Conservation (phyloP, 495 filamentous ascomycete species). For the Apiosordaria backusii region DNA sequence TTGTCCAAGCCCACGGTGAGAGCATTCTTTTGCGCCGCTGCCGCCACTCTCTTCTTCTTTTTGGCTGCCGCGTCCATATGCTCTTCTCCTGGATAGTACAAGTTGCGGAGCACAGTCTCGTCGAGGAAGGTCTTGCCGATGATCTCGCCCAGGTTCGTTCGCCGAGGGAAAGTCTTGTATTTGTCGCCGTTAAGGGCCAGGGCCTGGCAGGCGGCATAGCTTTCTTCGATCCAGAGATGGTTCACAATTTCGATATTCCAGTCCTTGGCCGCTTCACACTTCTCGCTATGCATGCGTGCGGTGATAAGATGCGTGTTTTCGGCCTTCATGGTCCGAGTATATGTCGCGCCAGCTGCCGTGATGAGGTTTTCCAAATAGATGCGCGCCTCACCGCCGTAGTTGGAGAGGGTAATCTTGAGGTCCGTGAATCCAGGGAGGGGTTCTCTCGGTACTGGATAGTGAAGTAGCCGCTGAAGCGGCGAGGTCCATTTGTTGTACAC, state of each 20-base stretch:
- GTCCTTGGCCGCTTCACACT: conserved; percentile 83
- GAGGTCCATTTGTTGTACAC: conserved; percentile 83
- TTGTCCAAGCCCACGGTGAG: conserved; percentile 26
- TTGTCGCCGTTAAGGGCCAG: conserved; percentile 62
- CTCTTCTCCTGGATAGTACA: conserved; percentile 42
- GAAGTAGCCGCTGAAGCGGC: conserved; percentile 73
- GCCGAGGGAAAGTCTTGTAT: conserved; percentile 76
- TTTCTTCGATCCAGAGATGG: conserved; percentile 96
- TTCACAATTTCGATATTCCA: conserved; percentile 91
- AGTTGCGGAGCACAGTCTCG: conserved; percentile 31
- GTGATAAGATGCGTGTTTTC: conserved; percentile 96
- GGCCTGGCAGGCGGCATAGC: conserved; percentile 80
- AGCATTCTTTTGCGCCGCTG: conserved; percentile 39
- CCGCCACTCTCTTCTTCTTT: conserved; percentile 41
- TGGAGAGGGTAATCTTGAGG: conserved; percentile 80
- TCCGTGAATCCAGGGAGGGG: conserved; percentile 76
- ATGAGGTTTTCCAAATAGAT: conserved; percentile 92
- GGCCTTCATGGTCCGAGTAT: conserved; percentile 86
- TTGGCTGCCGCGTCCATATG: conserved; percentile 29
- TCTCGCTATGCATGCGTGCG: conserved; percentile 81
- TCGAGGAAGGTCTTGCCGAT: conserved; percentile 72
- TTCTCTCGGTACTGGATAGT: conserved; percentile 76
- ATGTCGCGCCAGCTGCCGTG: conserved; percentile 73
- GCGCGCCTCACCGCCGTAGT: conserved; percentile 92
- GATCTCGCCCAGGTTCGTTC: conserved; percentile 90